A percentile compares a stretch with the other conserved stretches of the same genome.
These are phyloP conservation scores for Periglandula ipomoeae DNA, from an alignment of 2,329 filamentous ascomycete genomes.

Conservation along the genomic window DNA sequence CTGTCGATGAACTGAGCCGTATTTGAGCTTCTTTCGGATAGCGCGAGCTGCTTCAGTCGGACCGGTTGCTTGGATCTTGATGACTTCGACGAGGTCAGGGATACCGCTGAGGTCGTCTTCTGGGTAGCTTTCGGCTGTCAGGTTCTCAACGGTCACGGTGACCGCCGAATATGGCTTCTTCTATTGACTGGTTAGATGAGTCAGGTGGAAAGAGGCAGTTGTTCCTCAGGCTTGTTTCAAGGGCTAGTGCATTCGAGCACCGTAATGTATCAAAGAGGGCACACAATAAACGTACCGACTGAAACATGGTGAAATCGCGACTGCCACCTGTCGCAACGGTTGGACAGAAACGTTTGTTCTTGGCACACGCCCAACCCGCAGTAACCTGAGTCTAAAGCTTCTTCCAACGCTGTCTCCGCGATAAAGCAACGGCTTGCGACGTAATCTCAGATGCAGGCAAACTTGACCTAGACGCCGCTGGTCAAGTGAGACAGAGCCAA, in stretches of 20 bases:
- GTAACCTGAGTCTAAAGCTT: background rate
- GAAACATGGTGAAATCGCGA: conserved; percentile 17
- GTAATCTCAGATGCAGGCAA: too few species aligned
- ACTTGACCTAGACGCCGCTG: too few species aligned
- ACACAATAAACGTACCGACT: conserved; percentile 21
- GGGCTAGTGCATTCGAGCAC: too few species aligned
- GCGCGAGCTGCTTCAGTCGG: conserved; percentile 85
- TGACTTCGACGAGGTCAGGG: conserved; percentile 87
- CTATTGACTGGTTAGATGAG: conserved; percentile 10
- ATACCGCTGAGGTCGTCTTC: conserved; percentile 89
- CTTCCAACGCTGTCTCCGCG: too few species aligned
- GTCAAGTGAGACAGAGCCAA: too few species aligned
- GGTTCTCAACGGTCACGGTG: conserved; percentile 81
- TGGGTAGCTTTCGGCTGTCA: conserved; percentile 82
- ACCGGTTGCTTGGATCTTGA: conserved; percentile 79
- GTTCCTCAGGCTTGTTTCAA: too few species aligned
- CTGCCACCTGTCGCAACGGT: background rate
- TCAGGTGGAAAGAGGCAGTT: too few species aligned
- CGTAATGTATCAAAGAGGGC: too few species aligned
- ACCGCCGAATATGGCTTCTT: conserved; percentile 85
- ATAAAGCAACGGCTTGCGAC: too few species aligned
- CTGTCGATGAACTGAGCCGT: conserved; percentile 89
- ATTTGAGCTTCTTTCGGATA: conserved; percentile 96
- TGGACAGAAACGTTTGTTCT: background rate
- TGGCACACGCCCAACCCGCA: background rate